Conservation (phyloP, 225 moss, liverwort and hornwort genomes). For the Asterella californica region DNA sequence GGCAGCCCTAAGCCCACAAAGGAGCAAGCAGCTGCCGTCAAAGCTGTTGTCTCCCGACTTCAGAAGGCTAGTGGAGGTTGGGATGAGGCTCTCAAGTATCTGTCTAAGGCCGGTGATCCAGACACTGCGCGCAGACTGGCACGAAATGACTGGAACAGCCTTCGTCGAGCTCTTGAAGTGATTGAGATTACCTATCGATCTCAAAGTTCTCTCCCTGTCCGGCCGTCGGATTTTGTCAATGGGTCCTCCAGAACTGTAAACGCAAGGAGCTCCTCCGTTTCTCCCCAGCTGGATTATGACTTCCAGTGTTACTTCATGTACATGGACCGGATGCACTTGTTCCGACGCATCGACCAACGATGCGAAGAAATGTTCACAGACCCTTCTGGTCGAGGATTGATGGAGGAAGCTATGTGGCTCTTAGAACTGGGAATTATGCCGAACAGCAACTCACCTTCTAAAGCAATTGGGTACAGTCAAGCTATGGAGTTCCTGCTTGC, state of each 20-base stretch:
- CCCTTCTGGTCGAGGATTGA: conserved; percentile 38
- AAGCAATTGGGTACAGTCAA: conserved; percentile 89
- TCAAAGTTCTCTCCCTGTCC: conserved; percentile 53
- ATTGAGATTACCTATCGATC: conserved; percentile 66
- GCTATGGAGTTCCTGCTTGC: conserved; percentile 76
- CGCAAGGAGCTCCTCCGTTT: neutral
- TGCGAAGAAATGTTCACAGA: conserved; percentile 85
- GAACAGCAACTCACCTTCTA: conserved; percentile 65
- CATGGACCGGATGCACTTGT: conserved; percentile 60
- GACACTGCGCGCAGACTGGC: conserved; percentile 52
- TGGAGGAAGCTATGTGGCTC: conserved; percentile 78
- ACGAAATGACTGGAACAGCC: conserved; percentile 71
- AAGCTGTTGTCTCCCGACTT: conserved; percentile 46
- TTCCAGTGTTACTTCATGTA: conserved; percentile 80
- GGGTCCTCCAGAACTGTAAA: conserved; percentile 6
- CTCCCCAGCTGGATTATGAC: conserved; percentile 63
- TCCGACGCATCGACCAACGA: conserved; percentile 67
- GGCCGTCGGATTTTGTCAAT: conserved; percentile 41
- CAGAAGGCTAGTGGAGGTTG: conserved; percentile 48
- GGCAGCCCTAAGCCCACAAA: conserved; percentile 61
- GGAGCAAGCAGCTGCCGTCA: conserved; percentile 51
- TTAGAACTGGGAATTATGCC: conserved; percentile 71
- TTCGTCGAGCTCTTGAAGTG: conserved; percentile 71
- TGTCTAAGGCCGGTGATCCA: conserved; percentile 64
- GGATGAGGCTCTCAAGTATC: conserved; percentile 55